phyloP scores from a whole-genome alignment of 495 filamentous ascomycete genomes.

The Penicillium antarcticum region DNA sequence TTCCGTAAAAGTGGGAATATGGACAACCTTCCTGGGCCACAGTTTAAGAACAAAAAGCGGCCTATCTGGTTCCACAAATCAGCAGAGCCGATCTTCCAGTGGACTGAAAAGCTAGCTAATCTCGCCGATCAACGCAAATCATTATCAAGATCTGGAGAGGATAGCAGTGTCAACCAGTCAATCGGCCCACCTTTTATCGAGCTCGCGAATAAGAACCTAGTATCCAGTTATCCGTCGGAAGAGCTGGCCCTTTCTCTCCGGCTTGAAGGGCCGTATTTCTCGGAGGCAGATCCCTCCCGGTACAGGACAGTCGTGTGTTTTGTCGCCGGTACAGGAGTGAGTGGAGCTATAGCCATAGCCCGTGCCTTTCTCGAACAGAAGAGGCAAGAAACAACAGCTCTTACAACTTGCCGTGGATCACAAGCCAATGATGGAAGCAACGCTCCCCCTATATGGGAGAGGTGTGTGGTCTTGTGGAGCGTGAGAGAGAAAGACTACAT shows the following conservation, averaged over 20 bases:
- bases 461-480: conserved; percentile 4
- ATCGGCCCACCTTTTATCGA: background rate
- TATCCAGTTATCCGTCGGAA: background rate
- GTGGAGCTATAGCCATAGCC: conserved; percentile 8
- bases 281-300: conserved; percentile 3
- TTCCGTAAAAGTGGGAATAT: conserved; percentile 4
- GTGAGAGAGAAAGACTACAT: conserved; percentile 2
- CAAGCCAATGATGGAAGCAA: background rate
- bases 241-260: background rate
- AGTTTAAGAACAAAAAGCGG: background rate
- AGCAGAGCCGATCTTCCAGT: conserved; percentile 1
- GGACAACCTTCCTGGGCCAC: background rate
- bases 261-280: conserved; percentile 6
- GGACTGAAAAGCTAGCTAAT: conserved; percentile 6
- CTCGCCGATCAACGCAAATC: background rate
- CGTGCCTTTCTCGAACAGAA: conserved; percentile 5
- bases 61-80: background rate
- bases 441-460: background rate
- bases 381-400: conserved; percentile 1
- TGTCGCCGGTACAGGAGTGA: conserved; percentile 8
- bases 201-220: background rate
- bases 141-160: conserved; percentile 1
- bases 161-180: background rate
- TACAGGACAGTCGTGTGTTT: conserved; percentile 6
- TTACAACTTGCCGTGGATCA: background rate